Conservation (phyloP, 2,329 filamentous ascomycete genomes). For the Thelonectria rubi region DNA sequence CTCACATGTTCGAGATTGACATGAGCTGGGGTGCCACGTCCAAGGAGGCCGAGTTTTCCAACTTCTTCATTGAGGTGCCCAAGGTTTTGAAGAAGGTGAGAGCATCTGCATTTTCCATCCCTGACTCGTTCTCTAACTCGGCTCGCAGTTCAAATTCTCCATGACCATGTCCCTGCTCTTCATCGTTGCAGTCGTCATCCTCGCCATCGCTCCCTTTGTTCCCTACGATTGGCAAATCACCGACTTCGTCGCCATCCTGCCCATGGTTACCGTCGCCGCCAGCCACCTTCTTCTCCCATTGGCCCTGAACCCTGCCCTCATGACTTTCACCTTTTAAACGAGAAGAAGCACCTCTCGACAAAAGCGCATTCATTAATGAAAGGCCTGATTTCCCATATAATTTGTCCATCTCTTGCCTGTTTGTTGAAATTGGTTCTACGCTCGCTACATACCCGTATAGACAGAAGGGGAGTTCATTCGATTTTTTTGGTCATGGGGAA, state of each 20-base stretch:
- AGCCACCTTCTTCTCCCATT: slow-evolving; percentile 78
- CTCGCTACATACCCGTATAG: slow-evolving; percentile 1
- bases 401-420: neutral
- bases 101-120: slow-evolving; percentile 48
- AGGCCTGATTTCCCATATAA: slow-evolving; percentile 1
- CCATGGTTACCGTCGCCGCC: slow-evolving; percentile 75
- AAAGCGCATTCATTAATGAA: neutral
- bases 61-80: slow-evolving; percentile 86
- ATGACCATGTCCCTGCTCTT: slow-evolving; percentile 69
- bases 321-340: slow-evolving; percentile 78
- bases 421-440: slow-evolving; percentile 1
- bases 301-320: slow-evolving; percentile 79
- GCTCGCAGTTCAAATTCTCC: slow-evolving; percentile 72
- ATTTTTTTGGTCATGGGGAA: neutral
- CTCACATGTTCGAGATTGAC: slow-evolving; percentile 86
- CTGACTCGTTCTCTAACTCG: slow-evolving; percentile 36
- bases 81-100: slow-evolving; percentile 81
- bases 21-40: slow-evolving; percentile 88
- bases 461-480: neutral
- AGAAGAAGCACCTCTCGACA: neutral
- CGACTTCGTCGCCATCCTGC: slow-evolving; percentile 79
- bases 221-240: slow-evolving; percentile 72
- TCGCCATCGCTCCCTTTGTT: slow-evolving; percentile 71
- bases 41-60: slow-evolving; percentile 82
- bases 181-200: slow-evolving; percentile 69